phyloP scores from a whole-genome alignment of 495 filamentous ascomycete genomes.

The Hypoxylon rickii region DNA sequence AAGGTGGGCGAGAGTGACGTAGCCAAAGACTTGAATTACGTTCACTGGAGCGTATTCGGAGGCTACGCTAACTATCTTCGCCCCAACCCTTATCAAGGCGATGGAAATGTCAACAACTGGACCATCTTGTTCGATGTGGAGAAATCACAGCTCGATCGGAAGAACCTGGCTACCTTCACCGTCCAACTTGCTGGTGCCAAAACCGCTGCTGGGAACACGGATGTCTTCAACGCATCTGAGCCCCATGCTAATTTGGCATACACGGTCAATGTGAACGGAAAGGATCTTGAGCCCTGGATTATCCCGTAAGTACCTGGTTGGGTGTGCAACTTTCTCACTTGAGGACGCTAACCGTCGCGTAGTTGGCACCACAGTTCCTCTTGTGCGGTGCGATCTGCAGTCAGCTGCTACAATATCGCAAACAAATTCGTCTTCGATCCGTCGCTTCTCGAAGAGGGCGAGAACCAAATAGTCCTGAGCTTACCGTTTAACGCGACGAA shows the following conservation, averaged over 20 bases:
- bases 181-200: constrained; percentile 62
- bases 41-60: constrained; percentile 61
- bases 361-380: constrained; percentile 51
- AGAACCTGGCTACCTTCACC: constrained; percentile 54
- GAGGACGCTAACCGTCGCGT: constrained; percentile 8
- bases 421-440: constrained; percentile 56
- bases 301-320: constrained; percentile 46
- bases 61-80: constrained; percentile 41
- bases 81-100: constrained; percentile 34
- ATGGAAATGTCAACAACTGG: constrained; percentile 59
- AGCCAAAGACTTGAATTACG: constrained; percentile 54
- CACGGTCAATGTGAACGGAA: constrained; percentile 48
- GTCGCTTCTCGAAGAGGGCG: constrained; percentile 47
- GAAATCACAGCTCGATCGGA: constrained; percentile 33
- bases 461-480: constrained; percentile 55
- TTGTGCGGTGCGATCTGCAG: constrained; percentile 58
- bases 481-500: constrained; percentile 59
- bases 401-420: constrained; percentile 61
- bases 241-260: constrained; percentile 51
- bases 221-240: constrained; percentile 53
- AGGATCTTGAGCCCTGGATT: constrained; percentile 49
- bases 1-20: constrained; percentile 53
- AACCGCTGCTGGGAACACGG: constrained; percentile 60
- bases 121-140: constrained; percentile 55
- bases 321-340: neutral